Evolutionary conservation across 1,139 yeast species (phyloP), one percentile per base, ranked within the genome.

Genomic region (Yamadazyma trypodendri): DNA sequence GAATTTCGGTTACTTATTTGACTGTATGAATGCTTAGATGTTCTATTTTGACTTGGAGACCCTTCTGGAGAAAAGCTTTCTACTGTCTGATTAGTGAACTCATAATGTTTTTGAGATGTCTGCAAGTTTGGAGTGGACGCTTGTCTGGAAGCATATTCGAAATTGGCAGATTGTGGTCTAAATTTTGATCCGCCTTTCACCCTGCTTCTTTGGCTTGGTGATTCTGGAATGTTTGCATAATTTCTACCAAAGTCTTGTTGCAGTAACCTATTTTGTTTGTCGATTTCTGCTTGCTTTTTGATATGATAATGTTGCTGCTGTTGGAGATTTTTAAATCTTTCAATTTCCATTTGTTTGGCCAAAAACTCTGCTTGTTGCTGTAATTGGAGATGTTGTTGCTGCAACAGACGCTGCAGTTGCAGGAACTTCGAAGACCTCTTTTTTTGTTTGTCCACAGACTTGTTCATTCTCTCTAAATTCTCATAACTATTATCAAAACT

Each of bases 251-350:
- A 45, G 32, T 48, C 52, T 29, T 50, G 56, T 20, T 50, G 50
- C 49, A 50, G 56, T 24, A 44, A 32, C 31, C 60, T 42, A 32
- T 55, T 51, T 15, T 44, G 48, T 25, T 45, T 44, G 40, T 45
- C 48, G 14, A 34, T 35, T 31, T 44, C 48, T 24, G 30, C 42
- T 4, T 51, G 40, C 37, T 60, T 58, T 38, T 58, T 56, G 23
- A 58, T 46, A 30, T 60, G 60, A 44, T 60, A 60, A 27, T 52
- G 51, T 36, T 61, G 65, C 35, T 63, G 68, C 40, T 60, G 64
- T 41, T 63, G 67, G 43, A 64, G 51, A 27, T 46, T 36, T 41
- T 55, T 61, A 41, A 63, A 61, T 34, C 56, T 49, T 40, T 62
- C 69, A 29, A 62, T 56, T 43, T 65, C 72, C 25, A 51, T 52